A percentile compares a stretch with the other conserved stretches of the same genome.
These are phyloP conservation scores for Ascomycota sp. DNA, from an alignment of 2,329 filamentous ascomycete genomes.

Conservation along the genomic window DNA sequence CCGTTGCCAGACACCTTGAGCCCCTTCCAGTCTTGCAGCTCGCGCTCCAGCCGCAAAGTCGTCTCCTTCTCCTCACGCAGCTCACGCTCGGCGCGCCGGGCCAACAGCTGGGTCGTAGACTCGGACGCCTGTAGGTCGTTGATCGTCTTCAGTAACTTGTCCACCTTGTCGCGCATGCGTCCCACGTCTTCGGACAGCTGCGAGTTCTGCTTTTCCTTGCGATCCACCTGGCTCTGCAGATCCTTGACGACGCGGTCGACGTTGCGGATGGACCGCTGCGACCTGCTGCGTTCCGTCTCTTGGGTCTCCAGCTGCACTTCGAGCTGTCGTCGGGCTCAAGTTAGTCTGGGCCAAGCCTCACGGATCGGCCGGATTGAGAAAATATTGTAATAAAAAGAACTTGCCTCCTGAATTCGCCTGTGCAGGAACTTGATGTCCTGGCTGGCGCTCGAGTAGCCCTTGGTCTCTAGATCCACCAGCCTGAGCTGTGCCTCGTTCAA, in stretches of 20 bases:
- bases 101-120: conserved; percentile 58
- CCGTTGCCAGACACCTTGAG: conserved; percentile 23
- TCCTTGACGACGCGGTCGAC: conserved; percentile 89
- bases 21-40: conserved; percentile 70
- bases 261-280: conserved; percentile 74
- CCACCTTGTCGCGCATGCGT: conserved; percentile 75
- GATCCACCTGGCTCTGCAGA: conserved; percentile 76
- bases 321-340: conserved; percentile 35
- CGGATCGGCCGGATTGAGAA: not conserved
- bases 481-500: conserved; percentile 79
- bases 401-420: conserved; percentile 85
- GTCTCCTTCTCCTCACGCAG: conserved; percentile 78
- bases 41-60: conserved; percentile 60
- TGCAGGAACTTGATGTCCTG: conserved; percentile 91
- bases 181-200: conserved; percentile 68
- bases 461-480: conserved; percentile 86
- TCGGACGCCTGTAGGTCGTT: conserved; percentile 86
- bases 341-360: not conserved
- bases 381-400: conserved; percentile 10
- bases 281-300: conserved; percentile 57
- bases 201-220: conserved; percentile 70
- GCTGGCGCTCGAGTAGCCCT: conserved; percentile 84
- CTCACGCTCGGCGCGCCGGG: conserved; percentile 75
- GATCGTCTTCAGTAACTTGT: conserved; percentile 74
- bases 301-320: conserved; percentile 73